These are phyloP conservation scores for Vitis hybrid DNA, from an alignment of 177 flowering plant species.

Conservation along the genomic window DNA sequence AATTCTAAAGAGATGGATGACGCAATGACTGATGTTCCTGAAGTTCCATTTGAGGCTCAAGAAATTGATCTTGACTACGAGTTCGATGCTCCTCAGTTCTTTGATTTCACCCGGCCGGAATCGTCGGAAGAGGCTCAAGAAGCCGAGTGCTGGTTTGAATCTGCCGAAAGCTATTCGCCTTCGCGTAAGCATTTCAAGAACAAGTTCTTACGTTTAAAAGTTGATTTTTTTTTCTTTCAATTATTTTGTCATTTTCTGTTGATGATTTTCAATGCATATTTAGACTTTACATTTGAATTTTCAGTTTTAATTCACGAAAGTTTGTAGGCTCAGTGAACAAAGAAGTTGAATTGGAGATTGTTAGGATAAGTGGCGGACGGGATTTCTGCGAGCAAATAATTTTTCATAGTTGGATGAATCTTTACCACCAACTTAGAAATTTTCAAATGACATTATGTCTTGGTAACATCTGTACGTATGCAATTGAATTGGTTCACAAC, in stretches of 20 bases:
- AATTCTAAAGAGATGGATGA: conserved; percentile 15
- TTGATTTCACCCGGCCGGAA: conserved; percentile 38
- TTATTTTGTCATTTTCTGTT: background rate
- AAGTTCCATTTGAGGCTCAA: conserved; percentile 3
- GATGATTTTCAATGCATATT: background rate
- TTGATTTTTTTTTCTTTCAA: background rate
- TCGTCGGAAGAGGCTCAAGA: conserved; percentile 21
- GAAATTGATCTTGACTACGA: conserved; percentile 47
- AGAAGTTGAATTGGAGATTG: no score
- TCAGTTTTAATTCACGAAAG: no score
- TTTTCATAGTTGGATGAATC: no score
- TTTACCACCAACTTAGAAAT: no score
- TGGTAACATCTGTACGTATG: no score
- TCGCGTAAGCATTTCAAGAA: conserved; percentile 40
- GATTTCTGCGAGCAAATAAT: no score
- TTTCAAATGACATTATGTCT: no score
- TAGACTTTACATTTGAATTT: no score
- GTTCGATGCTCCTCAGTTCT: conserved; percentile 43
- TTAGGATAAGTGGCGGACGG: no score
- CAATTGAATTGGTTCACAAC: no score
- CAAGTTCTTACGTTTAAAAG: background rate
- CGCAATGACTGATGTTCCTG: conserved; percentile 12
- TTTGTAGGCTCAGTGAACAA: no score
- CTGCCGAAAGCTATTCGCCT: conserved; percentile 31
- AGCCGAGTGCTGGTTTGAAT: conserved; percentile 48